phyloP scores from a whole-genome alignment of 441 rosid species.

The Flueggea neowawraea region DNA sequence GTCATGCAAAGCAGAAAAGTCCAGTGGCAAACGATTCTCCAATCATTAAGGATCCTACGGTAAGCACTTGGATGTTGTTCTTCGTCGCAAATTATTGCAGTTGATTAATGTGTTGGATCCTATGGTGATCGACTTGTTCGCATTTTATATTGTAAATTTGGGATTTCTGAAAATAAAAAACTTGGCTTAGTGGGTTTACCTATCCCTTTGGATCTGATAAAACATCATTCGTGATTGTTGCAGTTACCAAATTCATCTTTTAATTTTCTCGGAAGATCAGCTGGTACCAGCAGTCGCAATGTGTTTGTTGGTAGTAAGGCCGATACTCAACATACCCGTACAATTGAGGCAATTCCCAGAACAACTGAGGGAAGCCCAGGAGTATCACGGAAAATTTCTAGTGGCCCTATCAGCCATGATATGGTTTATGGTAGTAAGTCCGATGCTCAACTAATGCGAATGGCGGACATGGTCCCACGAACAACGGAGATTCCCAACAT shows the following conservation, averaged over 20 bases:
- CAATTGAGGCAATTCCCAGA: conserved; percentile 8
- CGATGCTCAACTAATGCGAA: no score
- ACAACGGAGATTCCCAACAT: background rate
- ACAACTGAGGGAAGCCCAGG: conserved; percentile 46
- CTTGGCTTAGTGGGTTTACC: background rate
- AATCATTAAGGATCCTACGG: conserved; percentile 57
- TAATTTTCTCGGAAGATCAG: conserved; percentile 32
- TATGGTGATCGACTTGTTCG: no score
- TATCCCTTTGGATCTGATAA: background rate
- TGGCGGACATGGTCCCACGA: no score
- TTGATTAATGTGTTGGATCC: no score
- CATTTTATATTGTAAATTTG: background rate
- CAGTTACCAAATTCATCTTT: conserved; percentile 39
- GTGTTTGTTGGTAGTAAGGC: conserved; percentile 38
- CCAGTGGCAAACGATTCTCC: conserved; percentile 70
- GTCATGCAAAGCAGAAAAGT: conserved; percentile 64
- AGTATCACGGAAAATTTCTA: conserved; percentile 36
- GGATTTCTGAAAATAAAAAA: background rate
- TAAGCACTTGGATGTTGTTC: conserved; percentile 15
- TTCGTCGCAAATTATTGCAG: background rate
- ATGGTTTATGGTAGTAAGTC: no score
- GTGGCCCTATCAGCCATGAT: conserved; percentile 34
- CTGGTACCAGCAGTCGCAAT: conserved; percentile 45
- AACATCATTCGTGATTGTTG: conserved; percentile 9
- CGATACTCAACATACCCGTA: conserved; percentile 32